Percentiles rank a stretch among this genome's conserved stretches.
phyloP scores from a whole-genome alignment of 768 basidiomycete genomes.

The Lactarius indigo region DNA sequence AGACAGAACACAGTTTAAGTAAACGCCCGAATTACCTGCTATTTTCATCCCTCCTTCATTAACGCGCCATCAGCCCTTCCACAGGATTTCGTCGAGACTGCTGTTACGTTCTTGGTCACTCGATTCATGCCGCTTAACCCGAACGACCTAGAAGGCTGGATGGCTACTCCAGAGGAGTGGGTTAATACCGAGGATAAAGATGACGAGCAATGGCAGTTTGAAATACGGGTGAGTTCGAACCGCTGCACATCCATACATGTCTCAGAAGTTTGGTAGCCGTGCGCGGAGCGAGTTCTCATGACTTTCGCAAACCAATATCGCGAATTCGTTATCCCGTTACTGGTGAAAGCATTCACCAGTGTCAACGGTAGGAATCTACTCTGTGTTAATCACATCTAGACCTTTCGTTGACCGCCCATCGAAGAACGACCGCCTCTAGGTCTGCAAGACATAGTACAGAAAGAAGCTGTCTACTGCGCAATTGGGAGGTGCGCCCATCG shows the following conservation, averaged over 20 bases:
- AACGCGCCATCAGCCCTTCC: constrained; percentile 48
- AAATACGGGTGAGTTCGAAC: constrained; percentile 65
- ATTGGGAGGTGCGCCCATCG: constrained; percentile 75
- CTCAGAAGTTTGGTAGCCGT: constrained; percentile 53
- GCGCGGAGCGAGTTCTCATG: constrained; percentile 89
- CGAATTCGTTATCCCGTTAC: constrained; percentile 63
- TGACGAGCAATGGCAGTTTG: constrained; percentile 90
- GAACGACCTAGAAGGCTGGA: constrained; percentile 78
- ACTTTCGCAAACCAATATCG: constrained; percentile 69
- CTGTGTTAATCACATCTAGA: background rate
- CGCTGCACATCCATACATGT: constrained; percentile 4
- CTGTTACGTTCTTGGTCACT: constrained; percentile 71
- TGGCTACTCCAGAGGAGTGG: constrained; percentile 93
- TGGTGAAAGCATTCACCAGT: constrained; percentile 56
- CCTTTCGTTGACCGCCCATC: background rate
- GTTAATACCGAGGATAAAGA: constrained; percentile 85
- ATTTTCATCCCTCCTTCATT: constrained; percentile 14
- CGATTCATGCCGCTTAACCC: constrained; percentile 83
- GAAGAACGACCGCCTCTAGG: constrained; percentile 44
- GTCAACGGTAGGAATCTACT: constrained; percentile 50
- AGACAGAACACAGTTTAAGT: constrained; percentile 59
- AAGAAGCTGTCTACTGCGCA: constrained; percentile 86
- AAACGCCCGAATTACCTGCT: constrained; percentile 24
- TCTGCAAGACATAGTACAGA: constrained; percentile 65
- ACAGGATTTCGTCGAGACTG: constrained; percentile 67